Base-by-base conservation (phyloP, 768 basidiomycete species). In the Auriscalpium orientale region DNA sequence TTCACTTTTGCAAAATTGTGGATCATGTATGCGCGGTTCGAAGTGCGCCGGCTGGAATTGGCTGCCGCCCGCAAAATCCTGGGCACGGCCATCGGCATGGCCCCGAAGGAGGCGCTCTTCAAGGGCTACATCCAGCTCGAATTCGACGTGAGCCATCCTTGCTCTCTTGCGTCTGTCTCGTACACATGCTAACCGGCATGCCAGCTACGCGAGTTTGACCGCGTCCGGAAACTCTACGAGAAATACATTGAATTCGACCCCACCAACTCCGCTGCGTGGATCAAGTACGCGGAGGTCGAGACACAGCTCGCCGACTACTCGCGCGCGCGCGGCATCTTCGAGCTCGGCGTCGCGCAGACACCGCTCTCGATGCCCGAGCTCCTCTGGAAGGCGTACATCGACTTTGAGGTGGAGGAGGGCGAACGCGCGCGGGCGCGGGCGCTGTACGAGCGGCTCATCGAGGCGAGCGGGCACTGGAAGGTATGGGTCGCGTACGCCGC, bases 1-100 rank as follows among this genome's bases (percentile, higher is more conserved):
- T 99, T 99, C 70, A 98, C 97, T 0, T 99, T 99, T 63, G 91
- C 97, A 3, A 99, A 99, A 72, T 74, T 98, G 11, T 99, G 97
- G 97, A 70, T 90, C 18, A 80, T 89, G 74, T 95, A 87, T 62
- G 92, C 95, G 6, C 84, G 87, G 60, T 98, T 98, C 62, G 97
- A 98, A 70, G 74, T 97, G 8, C 82, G 97, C 46, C 81, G 82
- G 52, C 75, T 95, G 36, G 86, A 97, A 56, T 72, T 99, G 44
- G 72, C 77, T 16, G 84, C 91, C 22, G 95, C 95, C 4, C 80
- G 95, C 46, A 98, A 91, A 69, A 80, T 95, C 45, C 73, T 99
- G 21, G 97, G 97, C 4, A 80, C 85, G 0, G 89, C 86, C 3
- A 91, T 99, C 58, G 97, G 97, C 5, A 88, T 97, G 86, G 95